Evolutionary conservation across 108 stramenopile genomes (phyloP).

Genomic region (Cyclotella choctawhatcheeana): DNA sequence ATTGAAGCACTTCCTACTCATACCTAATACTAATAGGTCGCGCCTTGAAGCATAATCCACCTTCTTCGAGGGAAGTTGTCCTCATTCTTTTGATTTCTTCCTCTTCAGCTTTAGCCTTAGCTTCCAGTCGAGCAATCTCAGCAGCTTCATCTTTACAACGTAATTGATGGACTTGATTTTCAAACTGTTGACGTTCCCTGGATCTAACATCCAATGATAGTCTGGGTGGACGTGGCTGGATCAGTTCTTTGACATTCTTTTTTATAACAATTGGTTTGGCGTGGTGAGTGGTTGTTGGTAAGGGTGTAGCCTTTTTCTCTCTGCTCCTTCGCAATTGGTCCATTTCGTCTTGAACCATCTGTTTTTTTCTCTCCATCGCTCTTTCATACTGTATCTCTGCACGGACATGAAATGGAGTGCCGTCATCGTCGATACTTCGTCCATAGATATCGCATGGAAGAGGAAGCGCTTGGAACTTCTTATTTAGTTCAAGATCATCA

Average conservation of each 20-base stretch:
- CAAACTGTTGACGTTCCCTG: constrained; percentile 31
- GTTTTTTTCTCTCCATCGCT: constrained; percentile 15
- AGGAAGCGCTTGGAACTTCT: constrained; percentile 21
- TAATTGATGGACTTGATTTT: constrained; percentile 13
- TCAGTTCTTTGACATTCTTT: background rate
- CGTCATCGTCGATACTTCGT: background rate
- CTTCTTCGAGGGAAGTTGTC: too few relatives aligned
- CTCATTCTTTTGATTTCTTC: too few relatives aligned
- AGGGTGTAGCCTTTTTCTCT: constrained; percentile 26
- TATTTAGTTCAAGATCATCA: constrained; percentile 23
- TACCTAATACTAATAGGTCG: too few relatives aligned
- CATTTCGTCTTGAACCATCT: constrained; percentile 1
- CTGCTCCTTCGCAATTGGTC: background rate
- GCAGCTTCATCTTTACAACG: constrained; percentile 12
- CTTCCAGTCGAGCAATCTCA: background rate
- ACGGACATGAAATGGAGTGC: constrained; percentile 25
- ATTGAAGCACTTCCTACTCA: too few relatives aligned
- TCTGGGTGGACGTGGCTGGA: constrained; percentile 19
- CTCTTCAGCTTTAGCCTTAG: constrained; percentile 19
- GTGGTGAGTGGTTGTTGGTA: constrained; percentile 28
- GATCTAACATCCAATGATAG: constrained; percentile 29
- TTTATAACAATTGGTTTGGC: constrained; percentile 16
- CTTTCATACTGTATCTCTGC: constrained; percentile 24
- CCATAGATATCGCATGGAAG: constrained; percentile 14
- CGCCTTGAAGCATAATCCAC: too few relatives aligned